Evolutionary conservation across 2,329 filamentous ascomycete genomes (phyloP), one percentile per base, ranked within the genome.

Genomic region (Verticillium dahliae): DNA sequence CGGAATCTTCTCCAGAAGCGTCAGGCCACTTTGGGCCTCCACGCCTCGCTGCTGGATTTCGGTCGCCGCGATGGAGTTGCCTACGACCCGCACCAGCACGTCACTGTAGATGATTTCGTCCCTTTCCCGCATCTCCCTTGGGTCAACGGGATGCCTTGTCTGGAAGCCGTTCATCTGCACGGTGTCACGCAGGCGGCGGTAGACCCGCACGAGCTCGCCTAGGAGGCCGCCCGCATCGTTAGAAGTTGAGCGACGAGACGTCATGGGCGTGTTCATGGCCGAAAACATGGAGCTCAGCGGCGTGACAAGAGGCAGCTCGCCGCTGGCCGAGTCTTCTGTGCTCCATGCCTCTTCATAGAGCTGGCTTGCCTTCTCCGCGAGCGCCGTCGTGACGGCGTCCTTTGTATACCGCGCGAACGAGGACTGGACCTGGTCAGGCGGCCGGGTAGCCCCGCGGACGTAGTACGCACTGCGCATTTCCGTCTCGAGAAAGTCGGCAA

Each of bases 1-100:
- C 0, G 95, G 89, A 59, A 98, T 89, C 69, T 89, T 92, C 66
- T 94, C 90, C 22, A 98, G 75, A 56, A 98, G 77, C 5, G 90
- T 94, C 73, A 86, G 82, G 60, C 90, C 89, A 56, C 85, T 83
- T 65, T 90, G 85, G 27, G 87, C 86, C 67, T 91, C 90, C 3
- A 92, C 81, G 6, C 95, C 95, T 68, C 95, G 89, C 72, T 97
- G 92, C 65, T 93, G 89, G 66, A 98, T 97, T 75, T 99, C 95
- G 4, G 91, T 87, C 0, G 92, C 88, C 9, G 92, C 89, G 62
- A 99, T 92, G 0, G 93, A 94, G 71, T 88, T 92, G 1, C 91
- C 94, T 14, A 97, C 86, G 1, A 86, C 80, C 62, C 82, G 81
- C 14, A 87, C 83, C 11, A 92, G 74, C 1, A 83, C 82, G 67